A percentile compares a stretch with the other conserved stretches of the same genome.
These are phyloP conservation scores for Kluyveromyces dobzhanskii DNA, from an alignment of 805 yeast species.

Conservation along the genomic window DNA sequence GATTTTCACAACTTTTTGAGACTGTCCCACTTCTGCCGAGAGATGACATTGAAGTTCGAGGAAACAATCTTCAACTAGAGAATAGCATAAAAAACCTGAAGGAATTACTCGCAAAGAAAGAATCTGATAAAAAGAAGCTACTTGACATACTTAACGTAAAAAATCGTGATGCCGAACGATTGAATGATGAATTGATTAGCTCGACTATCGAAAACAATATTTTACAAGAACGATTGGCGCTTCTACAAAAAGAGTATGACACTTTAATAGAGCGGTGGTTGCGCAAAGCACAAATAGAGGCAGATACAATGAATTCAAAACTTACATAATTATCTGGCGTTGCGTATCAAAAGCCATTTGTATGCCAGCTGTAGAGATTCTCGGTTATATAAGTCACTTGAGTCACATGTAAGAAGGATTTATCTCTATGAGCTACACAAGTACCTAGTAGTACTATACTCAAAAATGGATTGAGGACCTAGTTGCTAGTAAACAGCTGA, in stretches of 20 bases:
- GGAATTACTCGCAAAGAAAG: constrained; percentile 13
- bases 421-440: too few species aligned
- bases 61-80: not conserved
- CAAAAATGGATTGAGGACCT: too few species aligned
- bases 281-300: constrained; percentile 47
- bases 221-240: constrained; percentile 27
- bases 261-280: constrained; percentile 52
- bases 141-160: constrained; percentile 33
- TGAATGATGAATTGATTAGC: constrained; percentile 62
- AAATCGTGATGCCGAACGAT: constrained; percentile 46
- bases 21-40: not conserved
- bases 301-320: constrained; percentile 47
- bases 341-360: too few species aligned
- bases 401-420: too few species aligned
- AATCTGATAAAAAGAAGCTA: constrained; percentile 21
- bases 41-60: not conserved
- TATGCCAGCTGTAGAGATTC: too few species aligned
- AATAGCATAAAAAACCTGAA: constrained; percentile 8
- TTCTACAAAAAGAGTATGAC: constrained; percentile 41
- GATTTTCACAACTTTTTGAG: constrained; percentile 16
- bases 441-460: too few species aligned
- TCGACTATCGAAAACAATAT: constrained; percentile 46
- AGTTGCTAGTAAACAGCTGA: too few species aligned
- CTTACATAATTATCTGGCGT: constrained; percentile 3
- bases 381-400: too few species aligned